Evolutionary conservation across 352 stramenopile species (phyloP), one percentile per base, ranked within the genome.

Genomic region (Heterotrichella gracilis): DNA sequence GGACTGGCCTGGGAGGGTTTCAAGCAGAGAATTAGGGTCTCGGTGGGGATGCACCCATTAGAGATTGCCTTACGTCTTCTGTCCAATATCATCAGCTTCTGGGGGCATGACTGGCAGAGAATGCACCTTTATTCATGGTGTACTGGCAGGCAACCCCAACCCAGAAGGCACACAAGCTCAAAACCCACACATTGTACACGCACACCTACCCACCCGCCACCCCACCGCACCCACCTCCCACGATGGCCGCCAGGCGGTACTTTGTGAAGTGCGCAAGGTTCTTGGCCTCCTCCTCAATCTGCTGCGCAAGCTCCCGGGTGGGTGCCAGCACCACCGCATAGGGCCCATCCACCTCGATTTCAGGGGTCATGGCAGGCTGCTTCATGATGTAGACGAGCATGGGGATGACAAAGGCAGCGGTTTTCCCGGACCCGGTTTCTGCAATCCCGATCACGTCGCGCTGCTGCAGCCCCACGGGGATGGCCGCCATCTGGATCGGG

Each of bases 361-460:
- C 77, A 21, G 93, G 81, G 20, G 83, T 79, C 73, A 85, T 86
- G 13, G 80, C 74, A 0, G 88, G 88, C 22, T 95, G 80, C 25
- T 77, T 83, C 42, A 95, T 82, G 24, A 97, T 80, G 75, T 96
- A 95, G 69, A 74, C 69, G 70, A 94, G 89, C 67, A 97, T 85
- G 0, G 92, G 92, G 68, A 98, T 90, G 72, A 93, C 79, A 75
- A 98, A 99, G 0, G 91, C 92, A 13, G 84, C 87, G 9, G 93
- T 99, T 77, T 99, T 99, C 74, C 93, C 93, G 17, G 83, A 93
- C 22, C 93, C 93, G 0, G 93, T 98, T 75, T 97, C 89, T 4
- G 93, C 92, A 74, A 98, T 96, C 71, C 90, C 92, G 71, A 99
- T 97, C 70, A 98, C 85, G 79, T 99, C 93, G 0, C 90, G 79